Evolutionary conservation across 352 stramenopile species (phyloP).

Genomic region (Phytophthora palmivora): DNA sequence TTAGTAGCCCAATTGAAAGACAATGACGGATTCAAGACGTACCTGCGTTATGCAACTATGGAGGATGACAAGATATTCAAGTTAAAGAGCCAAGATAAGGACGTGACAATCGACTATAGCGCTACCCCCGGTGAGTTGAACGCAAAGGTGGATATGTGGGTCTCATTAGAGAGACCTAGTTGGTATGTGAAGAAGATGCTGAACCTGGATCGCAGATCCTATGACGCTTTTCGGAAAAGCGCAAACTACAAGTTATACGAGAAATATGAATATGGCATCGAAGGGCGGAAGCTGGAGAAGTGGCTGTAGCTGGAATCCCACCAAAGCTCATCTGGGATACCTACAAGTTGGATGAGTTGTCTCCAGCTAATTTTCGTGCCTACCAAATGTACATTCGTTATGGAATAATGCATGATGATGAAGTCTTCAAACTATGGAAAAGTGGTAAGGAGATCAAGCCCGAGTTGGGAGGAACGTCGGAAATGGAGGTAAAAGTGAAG

Average conservation of each 20-base stretch:
- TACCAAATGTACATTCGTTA: conserved; percentile 7
- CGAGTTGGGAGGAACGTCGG: neutral
- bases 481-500: conserved; percentile 3
- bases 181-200: conserved; percentile 18
- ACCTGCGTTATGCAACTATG: conserved; percentile 20
- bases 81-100: neutral
- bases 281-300: neutral
- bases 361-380: neutral
- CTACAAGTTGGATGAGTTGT: neutral
- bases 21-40: conserved; percentile 18
- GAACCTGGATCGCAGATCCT: conserved; percentile 1
- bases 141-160: conserved; percentile 17
- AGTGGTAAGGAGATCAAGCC: neutral
- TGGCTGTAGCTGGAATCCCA: neutral
- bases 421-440: neutral
- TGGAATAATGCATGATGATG: conserved; percentile 2
- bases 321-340: neutral
- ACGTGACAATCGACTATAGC: neutral
- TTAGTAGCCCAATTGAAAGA: conserved; percentile 8
- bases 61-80: conserved; percentile 16
- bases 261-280: neutral
- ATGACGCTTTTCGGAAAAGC: neutral
- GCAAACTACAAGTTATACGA: conserved; percentile 7
- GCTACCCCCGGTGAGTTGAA: conserved; percentile 6
- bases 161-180: conserved; percentile 1